phyloP scores from a whole-genome alignment of 805 yeast species.

The Candida corydali region DNA sequence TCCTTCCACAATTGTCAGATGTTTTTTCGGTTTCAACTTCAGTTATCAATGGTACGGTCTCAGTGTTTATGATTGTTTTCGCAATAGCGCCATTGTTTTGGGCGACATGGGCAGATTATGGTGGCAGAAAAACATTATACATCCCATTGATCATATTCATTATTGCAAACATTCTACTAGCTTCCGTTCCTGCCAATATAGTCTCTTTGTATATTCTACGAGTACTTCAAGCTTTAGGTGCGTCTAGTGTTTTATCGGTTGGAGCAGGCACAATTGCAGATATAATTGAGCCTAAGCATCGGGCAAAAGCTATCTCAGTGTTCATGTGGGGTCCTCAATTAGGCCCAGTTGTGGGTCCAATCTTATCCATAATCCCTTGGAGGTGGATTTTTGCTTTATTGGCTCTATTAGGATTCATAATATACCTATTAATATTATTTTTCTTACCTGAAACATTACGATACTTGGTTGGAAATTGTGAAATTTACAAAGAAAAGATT shows the following conservation, averaged over 20 bases:
- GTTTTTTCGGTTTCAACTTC: constrained; percentile 39
- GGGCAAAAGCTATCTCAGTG: constrained; percentile 29
- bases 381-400: constrained; percentile 32
- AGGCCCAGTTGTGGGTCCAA: constrained; percentile 37
- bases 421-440: constrained; percentile 20
- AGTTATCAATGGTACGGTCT: constrained; percentile 50
- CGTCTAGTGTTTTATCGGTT: constrained; percentile 31
- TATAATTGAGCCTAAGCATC: constrained; percentile 22
- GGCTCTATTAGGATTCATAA: constrained; percentile 22
- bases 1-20: constrained; percentile 41
- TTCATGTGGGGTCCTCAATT: constrained; percentile 38
- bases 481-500: constrained; percentile 15
- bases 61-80: constrained; percentile 54
- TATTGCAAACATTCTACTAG: constrained; percentile 25
- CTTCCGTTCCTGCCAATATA: constrained; percentile 27
- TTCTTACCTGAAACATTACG: constrained; percentile 39
- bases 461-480: constrained; percentile 34
- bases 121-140: constrained; percentile 39
- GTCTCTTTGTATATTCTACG: constrained; percentile 26
- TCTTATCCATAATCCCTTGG: constrained; percentile 25
- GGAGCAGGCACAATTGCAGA: constrained; percentile 37
- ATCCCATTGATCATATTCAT: constrained; percentile 23
- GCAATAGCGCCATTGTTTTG: constrained; percentile 54
- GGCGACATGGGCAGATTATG: constrained; percentile 53
- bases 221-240: constrained; percentile 35